Evolutionary conservation across 768 basidiomycete genomes (phyloP), one percentile per base, ranked within the genome.

Genomic region (Trametes cinnabarina): DNA sequence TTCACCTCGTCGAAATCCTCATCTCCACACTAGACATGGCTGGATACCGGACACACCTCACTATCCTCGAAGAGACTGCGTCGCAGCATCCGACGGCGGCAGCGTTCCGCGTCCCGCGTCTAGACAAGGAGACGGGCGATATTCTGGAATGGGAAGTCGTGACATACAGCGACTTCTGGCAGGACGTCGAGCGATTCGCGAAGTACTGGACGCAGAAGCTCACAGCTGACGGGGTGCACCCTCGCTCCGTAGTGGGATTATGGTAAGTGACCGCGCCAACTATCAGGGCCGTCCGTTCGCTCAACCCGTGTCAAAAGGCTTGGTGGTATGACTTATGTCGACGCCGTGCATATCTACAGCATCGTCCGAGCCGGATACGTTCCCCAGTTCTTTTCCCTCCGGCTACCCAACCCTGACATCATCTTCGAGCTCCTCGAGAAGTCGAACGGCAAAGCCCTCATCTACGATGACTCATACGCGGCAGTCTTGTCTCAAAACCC

Each of bases 321-420:
- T 40, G 77, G 83, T 34, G 90, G 90, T 6, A 84, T 87, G 75
- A 80, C 82, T 20, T 90, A 90, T 67, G 69, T 74, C 44, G 88
- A 92, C 68, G 80, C 85, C 30, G 72, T 91, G 20, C 85, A 88
- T 62, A 85, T 91, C 59, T 90, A 90, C 67, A 84, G 84, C 51
- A 73, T 92, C 58, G 85, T 87, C 14, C 77, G 88, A 66, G 90
- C 89, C 6, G 88, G 88, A 4, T 91, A 85, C 69, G 74, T 89
- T 60, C 90, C 90, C 0, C 89, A 91, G 61, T 71, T 91, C 15
- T 88, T 91, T 76, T 88, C 87, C 68, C 74, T 90, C 60, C 81
- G 86, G n/a, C 79, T 91, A 26, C 87, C 90, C 19, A 89, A 84
- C 63, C 84, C 88, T 41, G 75, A 76, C 28, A 83, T 91, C 40